Evolutionary conservation across 2,329 filamentous ascomycete genomes (phyloP).

Genomic region (Tolypocladium ophioglossoides): DNA sequence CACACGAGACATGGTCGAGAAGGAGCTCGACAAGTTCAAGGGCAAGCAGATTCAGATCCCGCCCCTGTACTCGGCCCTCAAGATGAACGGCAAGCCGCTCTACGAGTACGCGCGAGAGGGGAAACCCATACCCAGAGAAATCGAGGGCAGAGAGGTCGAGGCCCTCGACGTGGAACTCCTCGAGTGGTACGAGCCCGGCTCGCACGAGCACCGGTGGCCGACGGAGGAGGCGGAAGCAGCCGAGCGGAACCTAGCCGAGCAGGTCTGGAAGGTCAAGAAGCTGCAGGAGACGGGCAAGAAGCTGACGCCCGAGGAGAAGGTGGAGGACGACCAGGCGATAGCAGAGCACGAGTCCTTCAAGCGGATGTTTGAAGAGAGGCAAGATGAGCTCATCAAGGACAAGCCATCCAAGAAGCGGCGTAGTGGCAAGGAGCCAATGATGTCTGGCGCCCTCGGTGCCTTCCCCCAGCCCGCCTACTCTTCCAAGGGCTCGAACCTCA

Average conservation of each 20-base stretch:
- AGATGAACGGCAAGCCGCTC: conserved; percentile 85
- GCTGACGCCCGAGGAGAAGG: conserved; percentile 42
- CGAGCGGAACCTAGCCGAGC: conserved; percentile 68
- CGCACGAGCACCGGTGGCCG: conserved; percentile 72
- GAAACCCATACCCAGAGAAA: conserved; percentile 73
- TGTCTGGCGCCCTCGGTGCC: conserved; percentile 47
- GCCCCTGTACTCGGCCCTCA: conserved; percentile 84
- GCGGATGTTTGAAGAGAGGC: conserved; percentile 45
- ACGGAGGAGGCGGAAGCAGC: conserved; percentile 63
- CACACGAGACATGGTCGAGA: conserved; percentile 67
- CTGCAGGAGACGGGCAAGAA: conserved; percentile 39
- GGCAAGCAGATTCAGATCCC: conserved; percentile 85
- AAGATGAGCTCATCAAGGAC: conserved; percentile 46
- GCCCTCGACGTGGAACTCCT: conserved; percentile 69
- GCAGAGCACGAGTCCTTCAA: conserved; percentile 47
- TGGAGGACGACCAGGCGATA: conserved; percentile 42
- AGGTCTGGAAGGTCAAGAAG: conserved; percentile 54
- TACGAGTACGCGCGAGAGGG: conserved; percentile 95
- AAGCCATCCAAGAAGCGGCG: conserved; percentile 25
- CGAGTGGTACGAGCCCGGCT: conserved; percentile 76
- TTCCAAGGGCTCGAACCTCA: conserved; percentile 38
- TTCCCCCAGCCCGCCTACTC: conserved; percentile 32
- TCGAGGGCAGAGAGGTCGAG: conserved; percentile 69
- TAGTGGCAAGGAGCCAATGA: conserved; percentile 28
- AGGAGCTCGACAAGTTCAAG: conserved; percentile 62